Conservation (phyloP, 805 yeast genomes). For the Kodamaea kaohsiungensis region DNA sequence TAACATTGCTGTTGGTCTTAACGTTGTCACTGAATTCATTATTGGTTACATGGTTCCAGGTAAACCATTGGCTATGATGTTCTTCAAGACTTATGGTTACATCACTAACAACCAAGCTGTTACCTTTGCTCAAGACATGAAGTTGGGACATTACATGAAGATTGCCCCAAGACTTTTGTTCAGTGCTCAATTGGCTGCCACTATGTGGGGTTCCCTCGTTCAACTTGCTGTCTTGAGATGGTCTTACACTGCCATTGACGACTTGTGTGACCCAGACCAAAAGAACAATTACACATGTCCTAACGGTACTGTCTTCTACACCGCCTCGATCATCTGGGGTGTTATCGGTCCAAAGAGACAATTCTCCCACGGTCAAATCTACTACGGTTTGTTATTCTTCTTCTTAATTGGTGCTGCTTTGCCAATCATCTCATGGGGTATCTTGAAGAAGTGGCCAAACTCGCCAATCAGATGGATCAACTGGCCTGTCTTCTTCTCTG, state of each 20-base stretch:
- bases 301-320: conserved; percentile 42
- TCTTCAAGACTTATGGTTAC: conserved; percentile 49
- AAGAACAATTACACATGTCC: conserved; percentile 40
- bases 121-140: conserved; percentile 48
- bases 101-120: conserved; percentile 52
- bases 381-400: conserved; percentile 37
- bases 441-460: conserved; percentile 45
- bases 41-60: conserved; percentile 49
- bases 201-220: conserved; percentile 44
- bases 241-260: conserved; percentile 37
- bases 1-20: conserved; percentile 41
- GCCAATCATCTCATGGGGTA: conserved; percentile 40
- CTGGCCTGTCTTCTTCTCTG: conserved; percentile 46
- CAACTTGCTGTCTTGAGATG: conserved; percentile 43
- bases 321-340: conserved; percentile 47
- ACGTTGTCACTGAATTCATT: conserved; percentile 44
- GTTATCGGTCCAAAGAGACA: conserved; percentile 34
- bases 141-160: conserved; percentile 47
- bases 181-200: conserved; percentile 44
- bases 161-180: conserved; percentile 41
- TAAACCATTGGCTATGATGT: conserved; percentile 49
- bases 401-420: conserved; percentile 38
- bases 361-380: conserved; percentile 18
- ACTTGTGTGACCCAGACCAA: conserved; percentile 34
- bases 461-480: conserved; percentile 24